These are phyloP conservation scores for Scutellaria baicalensis DNA, from an alignment of 257 asterid species.

Conservation along the genomic window DNA sequence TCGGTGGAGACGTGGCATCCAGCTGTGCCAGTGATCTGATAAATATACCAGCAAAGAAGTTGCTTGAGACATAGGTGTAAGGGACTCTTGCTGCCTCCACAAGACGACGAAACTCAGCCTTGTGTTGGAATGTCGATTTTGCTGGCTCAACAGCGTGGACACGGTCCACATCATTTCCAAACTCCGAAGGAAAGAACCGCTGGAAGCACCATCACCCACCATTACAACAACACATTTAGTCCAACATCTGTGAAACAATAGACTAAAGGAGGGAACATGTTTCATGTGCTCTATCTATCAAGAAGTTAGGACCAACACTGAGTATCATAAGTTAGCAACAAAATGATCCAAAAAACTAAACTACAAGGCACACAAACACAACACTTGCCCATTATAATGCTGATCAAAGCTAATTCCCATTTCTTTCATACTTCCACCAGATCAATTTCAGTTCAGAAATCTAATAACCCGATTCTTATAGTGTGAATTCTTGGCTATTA, in stretches of 20 bases:
- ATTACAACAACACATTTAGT: not conserved
- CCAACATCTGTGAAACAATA: not conserved
- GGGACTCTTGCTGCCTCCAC: slow-evolving; percentile 55
- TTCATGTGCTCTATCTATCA: too few relatives aligned
- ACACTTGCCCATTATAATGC: not conserved
- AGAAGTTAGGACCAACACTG: too few relatives aligned
- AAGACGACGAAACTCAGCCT: slow-evolving; percentile 37
- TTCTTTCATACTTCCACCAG: not conserved
- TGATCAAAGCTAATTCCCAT: not conserved
- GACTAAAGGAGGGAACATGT: too few relatives aligned
- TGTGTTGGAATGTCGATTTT: slow-evolving; percentile 23
- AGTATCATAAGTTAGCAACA: too few relatives aligned
- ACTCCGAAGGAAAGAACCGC: slow-evolving; percentile 58
- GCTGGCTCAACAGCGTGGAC: slow-evolving; percentile 49
- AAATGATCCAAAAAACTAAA: not conserved
- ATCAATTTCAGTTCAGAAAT: not conserved
- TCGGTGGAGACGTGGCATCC: slow-evolving; percentile 37
- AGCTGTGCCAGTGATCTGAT: slow-evolving; percentile 32
- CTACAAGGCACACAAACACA: not conserved
- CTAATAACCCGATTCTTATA: not conserved
- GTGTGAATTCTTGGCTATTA: not conserved
- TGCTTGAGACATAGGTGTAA: slow-evolving; percentile 39
- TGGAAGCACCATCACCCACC: slow-evolving; percentile 13
- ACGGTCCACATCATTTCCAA: slow-evolving; percentile 49
- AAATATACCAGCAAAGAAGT: slow-evolving; percentile 34